Percentiles rank a stretch among this genome's conserved stretches.
phyloP scores from a whole-genome alignment of 1,284 basidiomycete species.

The Amylostereum areolatum region DNA sequence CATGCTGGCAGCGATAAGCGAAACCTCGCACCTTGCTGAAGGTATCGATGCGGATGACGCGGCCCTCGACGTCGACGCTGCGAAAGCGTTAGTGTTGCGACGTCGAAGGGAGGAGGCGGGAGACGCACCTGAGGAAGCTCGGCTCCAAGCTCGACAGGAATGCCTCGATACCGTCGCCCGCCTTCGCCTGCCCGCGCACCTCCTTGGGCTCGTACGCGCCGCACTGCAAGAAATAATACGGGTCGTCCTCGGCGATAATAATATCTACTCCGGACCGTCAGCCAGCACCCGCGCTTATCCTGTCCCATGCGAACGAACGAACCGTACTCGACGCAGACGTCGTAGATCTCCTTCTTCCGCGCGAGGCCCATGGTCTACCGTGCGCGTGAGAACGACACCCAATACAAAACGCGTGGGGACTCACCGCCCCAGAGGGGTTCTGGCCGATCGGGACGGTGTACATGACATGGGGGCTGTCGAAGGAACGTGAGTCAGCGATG shows the following conservation, averaged over 20 bases:
- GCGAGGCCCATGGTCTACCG: slow-evolving; percentile 55
- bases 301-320: slow-evolving; percentile 8
- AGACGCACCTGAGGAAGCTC: slow-evolving; percentile 56
- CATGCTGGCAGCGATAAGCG: neutral
- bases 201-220: slow-evolving; percentile 44
- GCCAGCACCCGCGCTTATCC: neutral
- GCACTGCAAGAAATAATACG: slow-evolving; percentile 75
- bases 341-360: slow-evolving; percentile 76
- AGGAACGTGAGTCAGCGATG: slow-evolving; percentile 3
- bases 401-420: slow-evolving; percentile 17
- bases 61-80: slow-evolving; percentile 69
- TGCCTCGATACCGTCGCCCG: slow-evolving; percentile 27
- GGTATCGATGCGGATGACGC: slow-evolving; percentile 74
- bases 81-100: neutral
- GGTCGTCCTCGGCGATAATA: slow-evolving; percentile 77
- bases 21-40: slow-evolving; percentile 63
- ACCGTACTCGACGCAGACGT: slow-evolving; percentile 75
- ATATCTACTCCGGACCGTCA: slow-evolving; percentile 36
- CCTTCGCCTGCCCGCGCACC: slow-evolving; percentile 24
- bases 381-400: neutral
- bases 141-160: slow-evolving; percentile 57
- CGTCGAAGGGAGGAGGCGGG: slow-evolving; percentile 11
- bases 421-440: slow-evolving; percentile 73
- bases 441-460: slow-evolving; percentile 75
- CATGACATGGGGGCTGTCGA: slow-evolving; percentile 60